Percentiles rank a stretch among this genome's conserved stretches.
Conservation (phyloP, 225 moss, liverwort and hornwort genomes). For the Climacium dendroides region DNA sequence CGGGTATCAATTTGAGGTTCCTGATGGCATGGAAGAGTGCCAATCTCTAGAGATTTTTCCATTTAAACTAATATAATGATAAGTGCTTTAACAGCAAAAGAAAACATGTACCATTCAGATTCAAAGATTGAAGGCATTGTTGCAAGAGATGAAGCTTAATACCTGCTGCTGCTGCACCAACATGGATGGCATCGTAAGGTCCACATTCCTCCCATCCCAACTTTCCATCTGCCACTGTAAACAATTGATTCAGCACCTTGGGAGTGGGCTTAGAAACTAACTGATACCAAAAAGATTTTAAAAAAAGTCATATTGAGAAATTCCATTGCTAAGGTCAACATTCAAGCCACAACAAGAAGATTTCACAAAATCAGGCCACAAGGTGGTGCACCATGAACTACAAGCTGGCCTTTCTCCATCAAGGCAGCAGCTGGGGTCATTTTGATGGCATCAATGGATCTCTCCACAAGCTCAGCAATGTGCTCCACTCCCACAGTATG, state of each 20-base stretch:
- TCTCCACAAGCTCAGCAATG: constrained; percentile 74
- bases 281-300: no score
- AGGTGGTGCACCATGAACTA: constrained; percentile 51
- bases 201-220: constrained; percentile 69
- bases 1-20: not conserved
- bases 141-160: not conserved
- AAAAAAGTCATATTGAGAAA: no score
- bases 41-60: not conserved
- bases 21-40: not conserved
- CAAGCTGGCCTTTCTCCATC: constrained; percentile 60
- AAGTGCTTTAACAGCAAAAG: not conserved
- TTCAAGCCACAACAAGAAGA: not conserved
- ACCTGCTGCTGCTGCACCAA: constrained; percentile 88
- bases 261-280: not conserved
- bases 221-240: constrained; percentile 84
- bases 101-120: not conserved
- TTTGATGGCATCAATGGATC: constrained; percentile 74
- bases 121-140: not conserved
- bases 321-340: not conserved
- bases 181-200: constrained; percentile 92
- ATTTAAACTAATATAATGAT: not conserved
- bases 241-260: not conserved
- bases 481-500: constrained; percentile 79
- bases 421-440: constrained; percentile 61
- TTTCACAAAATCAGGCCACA: not conserved